Evolutionary conservation across 345 rosid species (phyloP).

Genomic region (Eucalyptus marginata): DNA sequence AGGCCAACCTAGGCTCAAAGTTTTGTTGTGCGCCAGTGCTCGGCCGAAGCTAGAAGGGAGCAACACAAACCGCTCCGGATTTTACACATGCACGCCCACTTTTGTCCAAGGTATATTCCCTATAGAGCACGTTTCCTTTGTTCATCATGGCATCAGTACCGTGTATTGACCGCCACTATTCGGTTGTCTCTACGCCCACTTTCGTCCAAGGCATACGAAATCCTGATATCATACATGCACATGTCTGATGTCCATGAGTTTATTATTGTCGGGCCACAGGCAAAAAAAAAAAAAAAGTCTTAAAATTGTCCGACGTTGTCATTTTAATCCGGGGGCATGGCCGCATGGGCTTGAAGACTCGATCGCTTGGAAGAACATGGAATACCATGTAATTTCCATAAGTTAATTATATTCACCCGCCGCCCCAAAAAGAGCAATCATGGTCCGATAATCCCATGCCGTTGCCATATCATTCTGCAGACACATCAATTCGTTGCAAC

Average conservation of each 20-base stretch:
- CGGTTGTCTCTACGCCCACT: neutral
- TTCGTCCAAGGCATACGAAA: neutral
- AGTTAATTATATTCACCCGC: neutral
- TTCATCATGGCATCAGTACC: neutral
- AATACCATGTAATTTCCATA: neutral
- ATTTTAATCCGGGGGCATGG: neutral
- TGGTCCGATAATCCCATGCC: neutral
- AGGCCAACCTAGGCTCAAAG: too few species aligned
- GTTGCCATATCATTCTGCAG: neutral
- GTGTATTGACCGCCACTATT: neutral
- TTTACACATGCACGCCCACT: neutral
- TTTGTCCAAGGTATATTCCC: neutral
- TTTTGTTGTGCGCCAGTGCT: too few species aligned
- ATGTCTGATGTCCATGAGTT: neutral
- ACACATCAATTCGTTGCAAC: neutral
- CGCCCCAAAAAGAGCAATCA: neutral
- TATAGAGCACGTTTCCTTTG: neutral
- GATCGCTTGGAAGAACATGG: neutral
- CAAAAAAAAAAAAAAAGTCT: neutral
- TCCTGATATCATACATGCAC: neutral
- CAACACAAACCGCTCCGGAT: neutral
- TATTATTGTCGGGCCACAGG: neutral
- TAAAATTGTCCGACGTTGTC: neutral
- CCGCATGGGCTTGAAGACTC: neutral
- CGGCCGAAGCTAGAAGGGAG: neutral